Evolutionary conservation across 495 filamentous ascomycete genomes (phyloP), one percentile per base, ranked within the genome.

Genomic region (Daldinia vernicosa): DNA sequence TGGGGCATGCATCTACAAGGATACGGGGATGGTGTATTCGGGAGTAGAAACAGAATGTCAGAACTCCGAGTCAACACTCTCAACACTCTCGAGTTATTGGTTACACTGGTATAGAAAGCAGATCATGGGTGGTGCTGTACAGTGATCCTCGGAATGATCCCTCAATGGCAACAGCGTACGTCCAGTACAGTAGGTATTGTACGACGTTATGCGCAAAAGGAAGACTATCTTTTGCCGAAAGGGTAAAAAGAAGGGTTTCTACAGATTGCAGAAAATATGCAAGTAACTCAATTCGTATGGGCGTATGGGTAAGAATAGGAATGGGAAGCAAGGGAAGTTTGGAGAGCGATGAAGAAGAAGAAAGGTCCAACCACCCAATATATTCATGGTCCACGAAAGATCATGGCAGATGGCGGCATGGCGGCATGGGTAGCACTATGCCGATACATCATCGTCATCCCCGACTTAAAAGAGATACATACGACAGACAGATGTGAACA

Each of bases 331-430:
- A 30, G 37, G 32, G 59, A 58, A 60, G 37, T 12, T 37, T 60
- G 39, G 30, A 32, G 68, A 67, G 39, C 32, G 39, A 24, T 58
- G 24, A 37, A 26, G 63, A 56, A 30, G 14, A 57, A 59, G 60
- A 63, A 32, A 67, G 22, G 28, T 61, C 74, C 74, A 75, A 70
- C 74, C 69, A 72, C 71, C 70, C 58, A 40, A 70, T 75, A 75
- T 76, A 64, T 67, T 47, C 60, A 69, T 59, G 58, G 52, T 35
- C 60, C 54, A 63, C 27, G 24, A 27, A 60, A 60, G 57, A 64
- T 61, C 50, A 52, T 67, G 47, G 60, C 35, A 47, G 43, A 40
- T 40, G 37, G 37, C 14, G 2, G 43, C 19, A 47, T 47, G 19
- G 43, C 43, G 2, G 22, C 39, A 53, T 57, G 35, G 35, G 35